Base-by-base conservation (phyloP, 768 basidiomycete genomes). In the Guyanaporus albipodus region DNA sequence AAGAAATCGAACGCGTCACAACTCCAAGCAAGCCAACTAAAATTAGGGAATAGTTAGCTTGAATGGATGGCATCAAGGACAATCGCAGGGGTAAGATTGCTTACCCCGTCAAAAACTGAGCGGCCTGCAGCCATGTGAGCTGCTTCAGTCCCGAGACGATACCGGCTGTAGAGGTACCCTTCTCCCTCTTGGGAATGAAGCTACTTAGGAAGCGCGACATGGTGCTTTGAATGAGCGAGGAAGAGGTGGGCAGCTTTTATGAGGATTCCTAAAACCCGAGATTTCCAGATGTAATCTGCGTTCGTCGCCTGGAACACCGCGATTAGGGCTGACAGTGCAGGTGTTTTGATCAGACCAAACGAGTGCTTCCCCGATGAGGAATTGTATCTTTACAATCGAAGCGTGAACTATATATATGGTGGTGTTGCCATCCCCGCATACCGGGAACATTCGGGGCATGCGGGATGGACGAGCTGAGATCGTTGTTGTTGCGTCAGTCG, bases 1-100 rank as follows among this genome's bases (percentile, higher is more conserved):
- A 92, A 93, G 70, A 89, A 92, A 63, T 92, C 91, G 57, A 89
- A 80, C 1, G 89, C 87, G 58, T 92, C 90, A 65, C 80, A 83
- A 7, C 82, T 86, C 91, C 91, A 93, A 0, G 88, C 87, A n/a
- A 92, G 68, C 84, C 85, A 91, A 17, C 83, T 85, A 56, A 27
- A 4, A 41, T 4, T 32, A 35, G 1, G 11, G 9, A 34, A 9
- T 11, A 28, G 22, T 53, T 9, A 49, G 27, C 23, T 17, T 46
- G 38, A n/a, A 46, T 5, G 23, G 0, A 42, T 3, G 19, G 40
- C 6, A 17, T 17, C 12, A 14, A 32, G n/a, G 27, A 53, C 32
- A 12, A 39, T 11, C 3, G 19, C 6, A 35, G 14, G 39, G 10
- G 40, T 31, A 42, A 47, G 24, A 38, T 2, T 4, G 1, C 55